A percentile compares a stretch with the other conserved stretches of the same genome.
phyloP scores from a whole-genome alignment of 2,329 filamentous ascomycete species.

The Botrytis fabae region DNA sequence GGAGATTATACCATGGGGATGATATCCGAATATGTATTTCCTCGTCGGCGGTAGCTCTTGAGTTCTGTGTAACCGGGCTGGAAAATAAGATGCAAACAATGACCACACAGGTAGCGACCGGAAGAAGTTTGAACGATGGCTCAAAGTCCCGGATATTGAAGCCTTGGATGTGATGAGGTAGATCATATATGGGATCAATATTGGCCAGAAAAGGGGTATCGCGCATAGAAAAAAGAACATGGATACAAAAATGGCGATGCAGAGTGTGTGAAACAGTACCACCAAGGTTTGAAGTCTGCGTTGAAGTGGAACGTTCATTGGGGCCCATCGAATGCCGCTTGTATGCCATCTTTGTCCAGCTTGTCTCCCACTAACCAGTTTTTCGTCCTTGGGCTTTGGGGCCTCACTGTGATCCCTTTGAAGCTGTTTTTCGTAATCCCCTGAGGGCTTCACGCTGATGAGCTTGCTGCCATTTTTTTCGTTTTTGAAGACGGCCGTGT shows the following conservation, averaged over 20 bases:
- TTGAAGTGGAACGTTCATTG: slow-evolving; percentile 69
- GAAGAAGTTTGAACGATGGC: slow-evolving; percentile 71
- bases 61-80: slow-evolving; percentile 83
- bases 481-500: slow-evolving; percentile 31
- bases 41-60: slow-evolving; percentile 74
- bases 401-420: slow-evolving; percentile 25
- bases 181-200: slow-evolving; percentile 73
- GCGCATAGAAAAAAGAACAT: slow-evolving; percentile 89
- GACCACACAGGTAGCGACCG: slow-evolving; percentile 78
- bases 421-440: slow-evolving; percentile 29
- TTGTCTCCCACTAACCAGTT: slow-evolving; percentile 37
- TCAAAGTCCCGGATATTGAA: slow-evolving; percentile 71
- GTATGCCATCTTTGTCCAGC: slow-evolving; percentile 41
- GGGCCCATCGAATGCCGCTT: slow-evolving; percentile 76
- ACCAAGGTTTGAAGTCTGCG: slow-evolving; percentile 76
- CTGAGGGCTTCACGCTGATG: slow-evolving; percentile 34
- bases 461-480: slow-evolving; percentile 31
- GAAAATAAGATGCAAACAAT: slow-evolving; percentile 90
- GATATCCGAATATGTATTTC: slow-evolving; percentile 97
- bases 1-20: slow-evolving; percentile 95
- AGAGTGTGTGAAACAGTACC: slow-evolving; percentile 71
- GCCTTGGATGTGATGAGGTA: slow-evolving; percentile 80
- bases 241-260: slow-evolving; percentile 69
- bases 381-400: slow-evolving; percentile 31
- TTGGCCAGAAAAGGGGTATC: slow-evolving; percentile 88